A percentile compares a stretch with the other conserved stretches of the same genome.
Conservation (phyloP, 768 basidiomycete species). For the Russula sp. region DNA sequence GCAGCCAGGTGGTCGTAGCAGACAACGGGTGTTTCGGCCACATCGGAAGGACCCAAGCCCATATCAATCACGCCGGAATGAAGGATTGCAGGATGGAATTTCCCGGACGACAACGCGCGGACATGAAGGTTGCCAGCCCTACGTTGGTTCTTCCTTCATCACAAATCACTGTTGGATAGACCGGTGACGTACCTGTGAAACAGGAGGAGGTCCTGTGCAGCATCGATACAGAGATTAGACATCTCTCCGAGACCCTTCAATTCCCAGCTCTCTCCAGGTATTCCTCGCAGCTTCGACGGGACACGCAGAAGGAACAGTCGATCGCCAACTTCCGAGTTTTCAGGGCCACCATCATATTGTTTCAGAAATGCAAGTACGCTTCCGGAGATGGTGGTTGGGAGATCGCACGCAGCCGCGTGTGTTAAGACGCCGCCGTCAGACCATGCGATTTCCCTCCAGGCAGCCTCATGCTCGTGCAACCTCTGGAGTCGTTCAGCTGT, state of each 20-base stretch:
- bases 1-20: conserved; percentile 15
- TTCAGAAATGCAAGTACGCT: no score
- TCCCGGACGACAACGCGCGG: conserved; percentile 19
- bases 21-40: conserved; percentile 5
- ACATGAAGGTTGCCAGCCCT: conserved; percentile 17
- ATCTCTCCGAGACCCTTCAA: conserved; percentile 23
- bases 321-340: no score
- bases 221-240: conserved; percentile 18
- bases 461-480: conserved; percentile 21
- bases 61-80: conserved; percentile 15
- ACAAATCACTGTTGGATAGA: neutral
- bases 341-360: no score
- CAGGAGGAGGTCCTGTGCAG: conserved; percentile 24
- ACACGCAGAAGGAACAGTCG: conserved; percentile 16
- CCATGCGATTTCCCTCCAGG: conserved; percentile 25
- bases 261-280: conserved; percentile 24
- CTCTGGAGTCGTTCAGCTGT: conserved; percentile 15
- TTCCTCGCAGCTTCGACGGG: conserved; percentile 20
- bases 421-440: conserved; percentile 17
- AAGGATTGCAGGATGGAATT: conserved; percentile 10
- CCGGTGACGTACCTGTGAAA: conserved; percentile 10
- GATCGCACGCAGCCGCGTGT: neutral
- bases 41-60: conserved; percentile 4
- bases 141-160: neutral
- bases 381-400: no score